These are phyloP conservation scores for Pichia deserticola DNA, from an alignment of 805 yeast genomes.

Conservation along the genomic window DNA sequence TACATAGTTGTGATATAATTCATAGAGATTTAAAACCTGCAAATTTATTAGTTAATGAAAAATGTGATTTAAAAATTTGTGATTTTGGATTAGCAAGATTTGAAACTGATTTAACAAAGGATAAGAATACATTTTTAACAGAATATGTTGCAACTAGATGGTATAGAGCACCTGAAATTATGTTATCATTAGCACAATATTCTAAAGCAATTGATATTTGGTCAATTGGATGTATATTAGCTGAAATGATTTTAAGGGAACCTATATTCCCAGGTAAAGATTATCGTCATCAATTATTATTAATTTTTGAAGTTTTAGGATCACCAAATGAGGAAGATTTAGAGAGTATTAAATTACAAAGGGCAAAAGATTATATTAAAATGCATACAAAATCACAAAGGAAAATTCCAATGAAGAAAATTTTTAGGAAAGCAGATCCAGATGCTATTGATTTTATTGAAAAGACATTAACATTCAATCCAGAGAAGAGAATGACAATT, in stretches of 20 bases:
- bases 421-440: conserved; percentile 45
- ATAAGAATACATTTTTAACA: conserved; percentile 41
- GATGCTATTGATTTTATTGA: conserved; percentile 55
- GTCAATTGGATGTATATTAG: conserved; percentile 75
- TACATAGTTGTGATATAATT: conserved; percentile 66
- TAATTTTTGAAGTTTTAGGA: conserved; percentile 63
- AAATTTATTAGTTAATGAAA: conserved; percentile 56
- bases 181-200: conserved; percentile 66
- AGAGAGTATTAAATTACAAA: conserved; percentile 60
- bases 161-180: conserved; percentile 81
- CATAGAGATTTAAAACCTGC: conserved; percentile 77
- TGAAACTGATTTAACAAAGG: conserved; percentile 33
- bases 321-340: conserved; percentile 70
- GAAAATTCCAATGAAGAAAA: conserved; percentile 42
- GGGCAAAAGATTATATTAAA: conserved; percentile 72
- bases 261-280: conserved; percentile 75
- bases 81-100: conserved; percentile 71
- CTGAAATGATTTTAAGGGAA: conserved; percentile 53
- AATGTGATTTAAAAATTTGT: conserved; percentile 70
- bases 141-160: conserved; percentile 82
- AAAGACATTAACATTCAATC: conserved; percentile 73
- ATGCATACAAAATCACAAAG: conserved; percentile 39
- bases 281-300: conserved; percentile 57
- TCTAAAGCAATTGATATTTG: conserved; percentile 73
- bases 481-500: conserved; percentile 72